phyloP scores from a whole-genome alignment of 371 early-diverging fungal genomes.

The Lichtheimia hyalospora region DNA sequence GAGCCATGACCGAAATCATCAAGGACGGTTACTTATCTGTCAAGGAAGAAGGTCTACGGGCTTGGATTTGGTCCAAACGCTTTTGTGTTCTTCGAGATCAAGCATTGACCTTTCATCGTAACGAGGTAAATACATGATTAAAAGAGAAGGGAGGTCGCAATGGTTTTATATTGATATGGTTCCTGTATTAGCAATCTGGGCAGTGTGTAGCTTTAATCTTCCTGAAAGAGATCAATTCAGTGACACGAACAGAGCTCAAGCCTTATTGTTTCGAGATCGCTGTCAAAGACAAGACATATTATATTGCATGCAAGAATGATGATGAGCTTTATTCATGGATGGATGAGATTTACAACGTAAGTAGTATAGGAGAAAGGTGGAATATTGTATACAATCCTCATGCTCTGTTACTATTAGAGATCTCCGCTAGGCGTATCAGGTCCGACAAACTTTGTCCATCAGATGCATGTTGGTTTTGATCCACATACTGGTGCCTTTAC shows the following conservation, averaged over 20 bases:
- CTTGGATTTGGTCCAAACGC: conserved; percentile 94
- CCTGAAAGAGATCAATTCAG: conserved; percentile 86
- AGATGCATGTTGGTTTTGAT: conserved; percentile 97
- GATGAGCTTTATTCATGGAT: conserved; percentile 98
- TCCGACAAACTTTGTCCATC: conserved; percentile 94
- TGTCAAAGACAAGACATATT: conserved; percentile 88
- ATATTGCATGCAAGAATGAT: conserved; percentile 90
- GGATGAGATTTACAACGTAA: conserved; percentile 91
- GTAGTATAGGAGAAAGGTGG: neutral
- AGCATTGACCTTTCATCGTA: conserved; percentile 91
- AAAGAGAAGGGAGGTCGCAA: no score
- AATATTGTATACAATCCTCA: neutral
- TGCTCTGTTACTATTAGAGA: conserved; percentile 20
- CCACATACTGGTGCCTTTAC: conserved; percentile 90
- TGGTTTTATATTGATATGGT: no score
- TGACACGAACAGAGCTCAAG: conserved; percentile 85
- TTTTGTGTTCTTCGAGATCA: conserved; percentile 88
- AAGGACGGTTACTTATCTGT: conserved; percentile 85
- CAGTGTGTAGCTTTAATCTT: conserved; percentile 78
- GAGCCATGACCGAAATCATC: conserved; percentile 57
- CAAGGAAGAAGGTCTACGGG: conserved; percentile 86
- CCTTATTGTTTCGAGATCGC: conserved; percentile 91
- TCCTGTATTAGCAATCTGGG: conserved; percentile 38
- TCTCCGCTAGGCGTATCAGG: conserved; percentile 78
- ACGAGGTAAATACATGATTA: conserved; percentile 64